Evolutionary conservation across 1,139 yeast genomes (phyloP).

Genomic region (Kurtzmaniella quercitrusa): DNA sequence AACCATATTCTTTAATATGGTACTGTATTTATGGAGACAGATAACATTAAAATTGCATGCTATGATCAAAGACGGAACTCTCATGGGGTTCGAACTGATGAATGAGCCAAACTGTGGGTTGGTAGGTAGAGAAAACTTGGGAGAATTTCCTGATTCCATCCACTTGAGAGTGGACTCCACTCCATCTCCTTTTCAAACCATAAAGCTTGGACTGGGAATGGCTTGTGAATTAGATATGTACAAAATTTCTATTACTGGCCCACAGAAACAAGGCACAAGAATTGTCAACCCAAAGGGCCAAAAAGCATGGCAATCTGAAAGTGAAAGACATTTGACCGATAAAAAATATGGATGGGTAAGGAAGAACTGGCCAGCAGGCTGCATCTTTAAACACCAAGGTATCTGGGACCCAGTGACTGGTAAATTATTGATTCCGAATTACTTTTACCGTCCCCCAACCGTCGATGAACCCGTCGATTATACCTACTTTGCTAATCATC

Average conservation of each 20-base stretch:
- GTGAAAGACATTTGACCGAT: conserved; percentile 43
- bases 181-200: conserved; percentile 60
- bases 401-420: conserved; percentile 58
- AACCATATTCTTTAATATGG: conserved; percentile 53
- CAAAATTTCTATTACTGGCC: conserved; percentile 68
- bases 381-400: conserved; percentile 76
- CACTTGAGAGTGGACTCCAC: conserved; percentile 63
- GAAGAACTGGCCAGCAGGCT: conserved; percentile 68
- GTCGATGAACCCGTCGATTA: conserved; percentile 27
- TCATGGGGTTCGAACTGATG: conserved; percentile 79
- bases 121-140: conserved; percentile 50
- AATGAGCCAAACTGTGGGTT: conserved; percentile 82
- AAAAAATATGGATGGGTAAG: conserved; percentile 67
- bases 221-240: conserved; percentile 64
- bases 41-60: conserved; percentile 47
- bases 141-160: conserved; percentile 46
- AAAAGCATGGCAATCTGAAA: conserved; percentile 62
- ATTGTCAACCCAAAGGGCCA: conserved; percentile 64
- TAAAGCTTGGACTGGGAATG: conserved; percentile 70
- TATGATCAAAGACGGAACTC: conserved; percentile 47
- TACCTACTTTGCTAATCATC: conserved; percentile 57
- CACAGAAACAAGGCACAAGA: conserved; percentile 54
- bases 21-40: conserved; percentile 50
- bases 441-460: conserved; percentile 25
- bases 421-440: conserved; percentile 27